Conservation (phyloP, 176 grass and related monocot genomes). For the Neostapfia colusana region DNA sequence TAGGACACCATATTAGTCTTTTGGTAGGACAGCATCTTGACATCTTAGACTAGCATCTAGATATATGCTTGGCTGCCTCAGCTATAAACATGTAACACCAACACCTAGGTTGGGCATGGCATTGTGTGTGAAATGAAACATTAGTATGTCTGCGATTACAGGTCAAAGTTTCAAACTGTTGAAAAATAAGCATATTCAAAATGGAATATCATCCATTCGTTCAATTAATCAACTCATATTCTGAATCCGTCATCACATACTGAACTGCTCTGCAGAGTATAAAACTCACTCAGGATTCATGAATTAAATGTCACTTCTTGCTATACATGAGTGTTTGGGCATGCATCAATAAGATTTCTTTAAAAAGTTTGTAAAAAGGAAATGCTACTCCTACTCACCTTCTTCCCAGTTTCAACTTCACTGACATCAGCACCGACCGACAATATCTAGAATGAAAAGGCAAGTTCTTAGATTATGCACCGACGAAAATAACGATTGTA, state of each 20-base stretch:
- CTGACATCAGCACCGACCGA: conserved; percentile 80
- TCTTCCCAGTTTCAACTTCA: conserved; percentile 82
- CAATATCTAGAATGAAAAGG: conserved; percentile 58
- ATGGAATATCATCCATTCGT: not conserved
- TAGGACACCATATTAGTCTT: too few species aligned
- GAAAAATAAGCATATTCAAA: not conserved
- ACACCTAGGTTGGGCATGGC: too few species aligned
- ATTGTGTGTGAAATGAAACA: not conserved
- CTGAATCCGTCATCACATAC: not conserved
- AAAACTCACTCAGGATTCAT: not conserved
- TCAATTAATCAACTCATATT: not conserved
- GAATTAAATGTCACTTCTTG: not conserved
- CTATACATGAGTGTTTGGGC: not conserved
- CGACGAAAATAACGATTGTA: not conserved
- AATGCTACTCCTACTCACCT: conserved; percentile 64
- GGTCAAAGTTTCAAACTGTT: conserved; percentile 2
- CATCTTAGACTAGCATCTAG: too few species aligned
- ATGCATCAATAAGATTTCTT: not conserved
- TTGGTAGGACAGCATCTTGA: too few species aligned
- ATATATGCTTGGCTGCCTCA: too few species aligned
- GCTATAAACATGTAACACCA: too few species aligned
- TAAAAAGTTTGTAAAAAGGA: not conserved
- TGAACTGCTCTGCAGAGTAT: not conserved
- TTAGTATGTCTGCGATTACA: not conserved
- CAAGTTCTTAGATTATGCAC: not conserved